Evolutionary conservation across 2,329 filamentous ascomycete genomes (phyloP).

Genomic region (Aspergillus sergii): DNA sequence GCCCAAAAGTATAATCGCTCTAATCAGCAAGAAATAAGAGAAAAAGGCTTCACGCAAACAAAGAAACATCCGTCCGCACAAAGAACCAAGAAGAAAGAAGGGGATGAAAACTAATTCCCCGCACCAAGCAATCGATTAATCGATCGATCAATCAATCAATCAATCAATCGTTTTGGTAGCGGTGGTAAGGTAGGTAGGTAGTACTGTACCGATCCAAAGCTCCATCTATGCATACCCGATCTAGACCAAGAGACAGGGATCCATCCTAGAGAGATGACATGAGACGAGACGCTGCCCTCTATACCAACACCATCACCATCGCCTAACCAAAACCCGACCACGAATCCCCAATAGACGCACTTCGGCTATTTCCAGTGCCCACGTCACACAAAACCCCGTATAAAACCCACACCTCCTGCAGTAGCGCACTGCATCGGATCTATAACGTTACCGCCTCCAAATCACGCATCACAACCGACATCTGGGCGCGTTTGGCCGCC

Average conservation of each 20-base stretch:
- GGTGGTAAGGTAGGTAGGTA: too few relatives aligned
- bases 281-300: background rate
- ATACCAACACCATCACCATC: background rate
- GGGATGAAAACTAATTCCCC: background rate
- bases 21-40: background rate
- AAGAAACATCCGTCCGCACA: background rate
- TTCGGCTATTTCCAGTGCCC: background rate
- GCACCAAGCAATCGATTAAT: background rate
- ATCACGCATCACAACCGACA: conserved; percentile 85
- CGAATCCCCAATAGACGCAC: background rate
- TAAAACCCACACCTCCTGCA: background rate
- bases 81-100: background rate
- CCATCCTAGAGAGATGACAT: background rate
- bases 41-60: background rate
- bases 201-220: background rate
- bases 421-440: background rate
- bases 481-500: conserved; percentile 88
- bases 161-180: background rate
- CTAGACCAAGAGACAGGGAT: background rate
- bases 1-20: background rate
- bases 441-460: conserved; percentile 57
- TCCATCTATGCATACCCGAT: background rate
- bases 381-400: background rate
- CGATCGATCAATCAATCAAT: background rate
- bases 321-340: background rate